A percentile compares a stretch with the other conserved stretches of the same genome.
Conservation (phyloP, 176 grass and related monocot genomes). For the Tuctoria greenei region DNA sequence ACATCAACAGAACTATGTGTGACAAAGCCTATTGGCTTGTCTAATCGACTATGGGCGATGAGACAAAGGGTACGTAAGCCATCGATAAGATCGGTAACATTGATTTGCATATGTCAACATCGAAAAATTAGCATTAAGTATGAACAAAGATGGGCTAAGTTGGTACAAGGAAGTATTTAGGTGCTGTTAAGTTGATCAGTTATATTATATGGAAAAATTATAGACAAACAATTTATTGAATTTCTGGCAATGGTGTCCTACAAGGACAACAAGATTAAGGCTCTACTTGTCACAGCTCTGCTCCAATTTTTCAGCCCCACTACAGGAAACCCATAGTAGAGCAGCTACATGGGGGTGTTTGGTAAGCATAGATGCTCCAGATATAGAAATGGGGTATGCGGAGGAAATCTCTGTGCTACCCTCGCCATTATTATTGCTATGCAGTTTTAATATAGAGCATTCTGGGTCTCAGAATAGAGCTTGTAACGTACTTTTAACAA, state of each 20-base stretch:
- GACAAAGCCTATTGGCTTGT: too few relatives aligned
- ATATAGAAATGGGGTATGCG: background rate
- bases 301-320: background rate
- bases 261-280: background rate
- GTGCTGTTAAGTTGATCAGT: background rate
- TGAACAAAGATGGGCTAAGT: background rate
- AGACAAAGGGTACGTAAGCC: too few relatives aligned
- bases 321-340: background rate
- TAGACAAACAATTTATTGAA: too few relatives aligned
- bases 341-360: background rate
- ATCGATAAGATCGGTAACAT: too few relatives aligned
- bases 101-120: background rate
- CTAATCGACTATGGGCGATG: too few relatives aligned
- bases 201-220: background rate
- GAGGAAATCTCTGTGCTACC: too few relatives aligned
- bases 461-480: too few relatives aligned
- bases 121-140: background rate
- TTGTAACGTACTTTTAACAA: background rate
- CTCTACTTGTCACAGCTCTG: background rate
- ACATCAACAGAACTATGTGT: too few relatives aligned
- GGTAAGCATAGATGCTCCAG: background rate
- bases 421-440: too few relatives aligned
- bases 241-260: too few relatives aligned
- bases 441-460: background rate
- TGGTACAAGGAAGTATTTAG: background rate